A percentile compares a stretch with the other conserved stretches of the same genome.
phyloP scores from a whole-genome alignment of 768 basidiomycete species.

The Collybia sp. region DNA sequence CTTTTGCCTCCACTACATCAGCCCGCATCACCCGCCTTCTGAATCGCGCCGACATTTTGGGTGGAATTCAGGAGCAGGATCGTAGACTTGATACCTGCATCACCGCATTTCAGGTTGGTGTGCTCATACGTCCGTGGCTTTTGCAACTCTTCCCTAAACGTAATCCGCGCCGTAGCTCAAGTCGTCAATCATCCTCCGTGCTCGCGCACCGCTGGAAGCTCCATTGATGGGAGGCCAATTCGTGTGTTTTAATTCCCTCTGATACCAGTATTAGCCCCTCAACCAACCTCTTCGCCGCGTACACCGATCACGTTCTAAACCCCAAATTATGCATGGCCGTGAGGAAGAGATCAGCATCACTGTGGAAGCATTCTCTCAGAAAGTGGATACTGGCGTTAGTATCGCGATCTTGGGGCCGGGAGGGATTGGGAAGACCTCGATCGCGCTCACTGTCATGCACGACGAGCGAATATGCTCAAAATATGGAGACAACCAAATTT shows the following conservation, averaged over 20 bases:
- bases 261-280: too few relatives aligned
- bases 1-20: slow-evolving; percentile 1
- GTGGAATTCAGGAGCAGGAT: slow-evolving; percentile 15
- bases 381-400: slow-evolving; percentile 8
- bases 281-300: too few relatives aligned
- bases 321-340: slow-evolving; percentile 22
- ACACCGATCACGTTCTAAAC: slow-evolving; percentile 10
- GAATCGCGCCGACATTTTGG: slow-evolving; percentile 14
- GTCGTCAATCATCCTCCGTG: slow-evolving; percentile 4
- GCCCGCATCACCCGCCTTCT: slow-evolving; percentile 13
- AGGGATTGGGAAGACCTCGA: slow-evolving; percentile 28
- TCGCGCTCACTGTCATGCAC: slow-evolving; percentile 21
- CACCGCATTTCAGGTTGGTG: slow-evolving; percentile 19
- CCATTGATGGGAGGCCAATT: too few relatives aligned
- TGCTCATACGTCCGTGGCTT: background rate
- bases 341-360: slow-evolving; percentile 14
- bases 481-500: slow-evolving; percentile 16
- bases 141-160: background rate
- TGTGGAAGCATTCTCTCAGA: slow-evolving; percentile 10
- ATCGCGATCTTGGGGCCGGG: slow-evolving; percentile 24
- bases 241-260: too few relatives aligned
- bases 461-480: slow-evolving; percentile 10
- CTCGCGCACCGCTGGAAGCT: too few relatives aligned
- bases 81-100: slow-evolving; percentile 20
- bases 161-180: slow-evolving; percentile 5